A percentile compares a stretch with the other conserved stretches of the same genome.
Evolutionary conservation across 441 rosid genomes (phyloP).

Genomic region (Corymbia calophylla): DNA sequence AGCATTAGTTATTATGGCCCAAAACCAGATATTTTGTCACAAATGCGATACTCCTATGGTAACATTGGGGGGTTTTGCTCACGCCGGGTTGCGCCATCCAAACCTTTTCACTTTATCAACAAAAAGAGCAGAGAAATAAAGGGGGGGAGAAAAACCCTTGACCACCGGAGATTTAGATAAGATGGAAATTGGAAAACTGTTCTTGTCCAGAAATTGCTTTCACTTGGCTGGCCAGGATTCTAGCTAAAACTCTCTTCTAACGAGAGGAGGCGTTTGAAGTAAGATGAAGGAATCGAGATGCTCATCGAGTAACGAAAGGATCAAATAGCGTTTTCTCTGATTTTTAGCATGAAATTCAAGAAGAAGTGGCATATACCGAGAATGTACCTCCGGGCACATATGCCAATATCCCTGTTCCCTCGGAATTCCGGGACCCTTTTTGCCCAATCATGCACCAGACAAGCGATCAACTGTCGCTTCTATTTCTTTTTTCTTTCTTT

Average conservation of each 20-base stretch:
- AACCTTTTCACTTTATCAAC: background rate
- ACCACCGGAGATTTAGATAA: background rate
- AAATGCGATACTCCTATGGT: background rate
- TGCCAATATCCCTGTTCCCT: background rate
- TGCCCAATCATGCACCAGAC: background rate
- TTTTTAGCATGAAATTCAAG: background rate
- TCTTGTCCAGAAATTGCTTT: background rate
- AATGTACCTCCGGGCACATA: background rate
- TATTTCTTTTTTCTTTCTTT: no score
- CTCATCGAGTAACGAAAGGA: accelerated
- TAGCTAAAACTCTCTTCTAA: background rate
- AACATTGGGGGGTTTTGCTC: accelerated
- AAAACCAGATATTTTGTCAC: background rate
- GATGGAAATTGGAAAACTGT: background rate
- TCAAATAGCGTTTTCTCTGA: background rate
- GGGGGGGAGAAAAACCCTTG: background rate
- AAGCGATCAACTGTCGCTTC: background rate
- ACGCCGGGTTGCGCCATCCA: background rate
- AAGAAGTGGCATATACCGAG: background rate
- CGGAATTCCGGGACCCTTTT: background rate
- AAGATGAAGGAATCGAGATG: background rate
- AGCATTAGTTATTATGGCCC: accelerated
- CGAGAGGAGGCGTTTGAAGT: no score
- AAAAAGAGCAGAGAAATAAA: background rate
- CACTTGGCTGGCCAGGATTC: background rate